A percentile compares a stretch with the other conserved stretches of the same genome.
Conservation (phyloP, 345 rosid species). For the Eucalyptus marginata region DNA sequence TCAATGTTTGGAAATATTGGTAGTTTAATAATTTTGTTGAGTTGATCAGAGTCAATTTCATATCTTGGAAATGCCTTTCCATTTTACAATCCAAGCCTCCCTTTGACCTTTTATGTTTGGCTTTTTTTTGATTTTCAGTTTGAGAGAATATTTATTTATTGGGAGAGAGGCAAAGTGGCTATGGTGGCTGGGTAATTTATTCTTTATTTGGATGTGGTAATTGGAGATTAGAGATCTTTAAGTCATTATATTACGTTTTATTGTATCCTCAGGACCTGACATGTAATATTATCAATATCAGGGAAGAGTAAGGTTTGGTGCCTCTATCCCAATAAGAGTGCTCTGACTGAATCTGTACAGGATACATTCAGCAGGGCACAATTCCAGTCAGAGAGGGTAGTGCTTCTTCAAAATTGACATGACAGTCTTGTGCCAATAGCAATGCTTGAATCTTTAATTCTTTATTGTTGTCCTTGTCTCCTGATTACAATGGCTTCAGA, state of each 20-base stretch:
- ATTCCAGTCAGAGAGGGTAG: not conserved
- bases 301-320: slow-evolving; percentile 76
- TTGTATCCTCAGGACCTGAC: not conserved
- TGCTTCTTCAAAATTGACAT: not conserved
- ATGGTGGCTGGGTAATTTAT: not conserved
- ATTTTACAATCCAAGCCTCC: not conserved
- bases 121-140: not conserved
- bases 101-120: not conserved
- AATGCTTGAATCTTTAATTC: not conserved
- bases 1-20: not conserved
- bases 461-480: not conserved
- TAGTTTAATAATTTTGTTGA: not conserved
- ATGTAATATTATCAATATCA: slow-evolving; percentile 11
- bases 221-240: not conserved
- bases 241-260: not conserved
- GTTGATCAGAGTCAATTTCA: not conserved
- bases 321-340: slow-evolving; percentile 81
- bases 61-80: not conserved
- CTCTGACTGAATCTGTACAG: slow-evolving; percentile 37
- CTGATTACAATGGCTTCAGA: not conserved
- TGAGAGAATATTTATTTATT: not conserved
- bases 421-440: not conserved
- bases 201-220: not conserved
- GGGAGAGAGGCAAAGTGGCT: not conserved
- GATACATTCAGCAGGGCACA: slow-evolving; percentile 25